Conservation (phyloP, 345 rosid species). For the Reutealis trisperma region DNA sequence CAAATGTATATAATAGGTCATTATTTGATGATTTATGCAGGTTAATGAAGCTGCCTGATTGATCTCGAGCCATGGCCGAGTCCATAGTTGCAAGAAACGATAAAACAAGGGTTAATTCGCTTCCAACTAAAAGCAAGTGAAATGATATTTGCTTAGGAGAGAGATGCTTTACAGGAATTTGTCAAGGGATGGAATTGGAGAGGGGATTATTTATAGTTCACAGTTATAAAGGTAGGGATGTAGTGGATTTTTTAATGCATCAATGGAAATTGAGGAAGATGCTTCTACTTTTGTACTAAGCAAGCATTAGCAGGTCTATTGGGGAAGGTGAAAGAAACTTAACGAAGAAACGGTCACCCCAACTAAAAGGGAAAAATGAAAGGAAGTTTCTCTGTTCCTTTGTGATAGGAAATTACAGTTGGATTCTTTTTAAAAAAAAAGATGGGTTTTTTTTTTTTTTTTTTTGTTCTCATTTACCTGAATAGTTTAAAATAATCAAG, state of each 20-base stretch:
- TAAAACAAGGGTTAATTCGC: background rate
- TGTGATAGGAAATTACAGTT: background rate
- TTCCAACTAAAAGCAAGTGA: background rate
- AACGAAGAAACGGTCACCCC: constrained; percentile 10
- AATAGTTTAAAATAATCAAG: background rate
- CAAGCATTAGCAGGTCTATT: too few relatives aligned
- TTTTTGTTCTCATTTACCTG: background rate
- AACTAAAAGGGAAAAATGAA: background rate
- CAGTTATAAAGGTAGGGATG: too few relatives aligned
- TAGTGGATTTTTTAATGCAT: background rate
- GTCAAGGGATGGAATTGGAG: constrained; percentile 9
- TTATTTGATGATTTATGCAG: constrained; percentile 30
- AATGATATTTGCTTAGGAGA: background rate
- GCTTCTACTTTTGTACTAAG: too few relatives aligned
- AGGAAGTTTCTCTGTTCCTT: constrained; percentile 26
- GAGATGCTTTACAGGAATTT: constrained; percentile 6
- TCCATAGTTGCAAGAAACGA: background rate
- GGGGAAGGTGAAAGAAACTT: background rate
- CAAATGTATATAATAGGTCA: constrained; percentile 26
- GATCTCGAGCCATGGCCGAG: constrained; percentile 11
- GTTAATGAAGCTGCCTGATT: constrained; percentile 16
- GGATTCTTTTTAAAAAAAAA: background rate
- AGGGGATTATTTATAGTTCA: constrained; percentile 17
- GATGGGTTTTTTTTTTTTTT: background rate
- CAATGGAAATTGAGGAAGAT: background rate